Percentiles rank a stretch among this genome's conserved stretches.
Evolutionary conservation across 768 basidiomycete species (phyloP).

Genomic region (Auriscalpium microsporum): DNA sequence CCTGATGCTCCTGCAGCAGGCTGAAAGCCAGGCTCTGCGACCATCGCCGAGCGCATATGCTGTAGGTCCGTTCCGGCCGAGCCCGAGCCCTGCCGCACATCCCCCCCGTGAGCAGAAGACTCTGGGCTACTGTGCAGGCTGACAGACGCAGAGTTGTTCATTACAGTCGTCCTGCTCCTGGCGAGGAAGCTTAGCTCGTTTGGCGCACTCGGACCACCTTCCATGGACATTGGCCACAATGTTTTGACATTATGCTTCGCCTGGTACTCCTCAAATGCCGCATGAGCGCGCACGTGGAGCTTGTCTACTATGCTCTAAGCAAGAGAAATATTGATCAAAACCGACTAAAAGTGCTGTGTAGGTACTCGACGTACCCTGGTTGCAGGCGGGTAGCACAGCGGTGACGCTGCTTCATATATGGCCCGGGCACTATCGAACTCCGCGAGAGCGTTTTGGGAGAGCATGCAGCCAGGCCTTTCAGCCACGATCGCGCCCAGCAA

Average conservation of each 20-base stretch:
- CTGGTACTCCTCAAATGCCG: neutral
- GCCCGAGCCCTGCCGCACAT: neutral
- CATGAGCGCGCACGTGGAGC: neutral
- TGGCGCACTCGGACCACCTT: neutral
- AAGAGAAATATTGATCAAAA: neutral
- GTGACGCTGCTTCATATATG: conserved; percentile 37
- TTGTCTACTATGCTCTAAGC: neutral
- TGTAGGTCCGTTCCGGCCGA: neutral
- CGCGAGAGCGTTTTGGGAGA: conserved; percentile 33
- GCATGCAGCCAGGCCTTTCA: conserved; percentile 35
- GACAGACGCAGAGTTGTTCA: neutral
- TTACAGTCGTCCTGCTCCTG: neutral
- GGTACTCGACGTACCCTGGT: neutral
- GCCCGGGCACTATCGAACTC: conserved; percentile 30
- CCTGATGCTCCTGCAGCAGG: neutral
- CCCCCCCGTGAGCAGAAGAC: neutral
- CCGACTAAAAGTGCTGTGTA: neutral
- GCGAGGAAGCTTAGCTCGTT: neutral
- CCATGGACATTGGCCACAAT: neutral
- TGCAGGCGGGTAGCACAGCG: conserved; percentile 25
- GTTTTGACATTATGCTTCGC: neutral
- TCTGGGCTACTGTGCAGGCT: neutral
- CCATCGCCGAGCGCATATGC: neutral
- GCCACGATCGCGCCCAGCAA: conserved; percentile 39
- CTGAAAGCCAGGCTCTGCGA: neutral